Base-by-base conservation (phyloP, 2,329 filamentous ascomycete species). In the Stemphylium vesicarium region DNA sequence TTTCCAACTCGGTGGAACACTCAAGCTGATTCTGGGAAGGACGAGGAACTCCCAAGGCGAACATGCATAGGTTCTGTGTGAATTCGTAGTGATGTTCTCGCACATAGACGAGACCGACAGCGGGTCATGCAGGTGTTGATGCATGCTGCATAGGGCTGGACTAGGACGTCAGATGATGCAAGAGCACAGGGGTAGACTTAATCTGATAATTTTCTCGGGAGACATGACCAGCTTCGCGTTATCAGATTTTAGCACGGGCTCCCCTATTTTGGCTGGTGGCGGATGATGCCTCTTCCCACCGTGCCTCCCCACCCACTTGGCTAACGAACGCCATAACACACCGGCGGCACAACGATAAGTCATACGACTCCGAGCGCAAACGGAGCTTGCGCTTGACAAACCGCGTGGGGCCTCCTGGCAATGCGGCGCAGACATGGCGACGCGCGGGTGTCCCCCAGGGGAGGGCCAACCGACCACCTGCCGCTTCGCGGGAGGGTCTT, bases 401-500 rank as follows among this genome's bases (percentile, higher is more conserved):
- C 55, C 18, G 51, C 57, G 54, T 47, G 40, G 49, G 41, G 39
- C 16, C 42, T 24, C 3, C 26, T 20, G 26, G 5, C 16, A 20
- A 41, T 15, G 11, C 48, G 32, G 42, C 33, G 38, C 38, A 10
- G 35, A 35, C 38, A 53, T 44, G 15, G 42, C 36, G 36, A 48
- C 45, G 29, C 36, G 18, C 20, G 32, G 31, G 13, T 22, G 42
- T 36, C 8, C 8, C 11, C 9, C 26, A 29, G 26, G 26, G 26
- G 26, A 29, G 33, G 13, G 15, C 33, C 16, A 37, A 39, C 13
- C 45, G 38, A 50, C 38, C 44, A 50, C 26, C 31, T 53, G 13
- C 24, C 32, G 51, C 60, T 55, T 49, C 59, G 56, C 15, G 41
- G 29, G 41, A 44, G 18, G 31, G 31, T 22, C 47, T 54, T 35